A percentile compares a stretch with the other conserved stretches of the same genome.
Evolutionary conservation across 2,329 filamentous ascomycete genomes (phyloP).

Genomic region (Talaromyces sp.): DNA sequence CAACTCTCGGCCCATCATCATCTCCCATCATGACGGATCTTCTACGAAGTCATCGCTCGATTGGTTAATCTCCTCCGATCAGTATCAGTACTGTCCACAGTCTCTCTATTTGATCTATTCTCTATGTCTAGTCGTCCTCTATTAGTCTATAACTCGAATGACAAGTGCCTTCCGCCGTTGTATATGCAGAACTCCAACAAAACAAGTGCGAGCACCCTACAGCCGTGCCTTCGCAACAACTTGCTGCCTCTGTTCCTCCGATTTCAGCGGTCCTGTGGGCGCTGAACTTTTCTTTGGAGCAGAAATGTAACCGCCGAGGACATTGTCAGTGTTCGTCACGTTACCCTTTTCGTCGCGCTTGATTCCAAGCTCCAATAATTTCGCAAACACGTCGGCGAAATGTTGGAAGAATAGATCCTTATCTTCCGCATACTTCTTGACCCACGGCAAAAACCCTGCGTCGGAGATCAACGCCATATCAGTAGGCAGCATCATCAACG

Average conservation of each 20-base stretch:
- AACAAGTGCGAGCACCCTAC: neutral
- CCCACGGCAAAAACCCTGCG: slow-evolving; percentile 54
- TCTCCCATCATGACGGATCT: too few relatives aligned
- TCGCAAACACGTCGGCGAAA: slow-evolving; percentile 59
- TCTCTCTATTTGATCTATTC: neutral
- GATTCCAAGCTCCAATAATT: slow-evolving; percentile 62
- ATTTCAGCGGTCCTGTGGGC: slow-evolving; percentile 16
- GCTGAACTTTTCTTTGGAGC: slow-evolving; percentile 41
- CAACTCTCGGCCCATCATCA: neutral
- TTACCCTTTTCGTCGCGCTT: slow-evolving; percentile 53
- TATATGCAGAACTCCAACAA: neutral
- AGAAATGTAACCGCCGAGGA: slow-evolving; percentile 55
- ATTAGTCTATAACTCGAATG: neutral
- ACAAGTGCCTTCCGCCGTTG: neutral
- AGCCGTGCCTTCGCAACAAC: slow-evolving; percentile 10
- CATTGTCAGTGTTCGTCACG: slow-evolving; percentile 58
- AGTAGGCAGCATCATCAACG: slow-evolving; percentile 66
- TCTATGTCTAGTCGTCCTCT: neutral
- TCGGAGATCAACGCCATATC: slow-evolving; percentile 61
- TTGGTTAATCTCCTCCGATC: neutral
- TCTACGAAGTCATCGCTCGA: neutral
- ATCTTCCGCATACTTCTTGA: slow-evolving; percentile 59
- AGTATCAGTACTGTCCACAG: neutral
- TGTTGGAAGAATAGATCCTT: slow-evolving; percentile 63
- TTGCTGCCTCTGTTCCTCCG: slow-evolving; percentile 13